Evolutionary conservation across 176 grass and related monocot species (phyloP).

Genomic region (Carex myosuroides): DNA sequence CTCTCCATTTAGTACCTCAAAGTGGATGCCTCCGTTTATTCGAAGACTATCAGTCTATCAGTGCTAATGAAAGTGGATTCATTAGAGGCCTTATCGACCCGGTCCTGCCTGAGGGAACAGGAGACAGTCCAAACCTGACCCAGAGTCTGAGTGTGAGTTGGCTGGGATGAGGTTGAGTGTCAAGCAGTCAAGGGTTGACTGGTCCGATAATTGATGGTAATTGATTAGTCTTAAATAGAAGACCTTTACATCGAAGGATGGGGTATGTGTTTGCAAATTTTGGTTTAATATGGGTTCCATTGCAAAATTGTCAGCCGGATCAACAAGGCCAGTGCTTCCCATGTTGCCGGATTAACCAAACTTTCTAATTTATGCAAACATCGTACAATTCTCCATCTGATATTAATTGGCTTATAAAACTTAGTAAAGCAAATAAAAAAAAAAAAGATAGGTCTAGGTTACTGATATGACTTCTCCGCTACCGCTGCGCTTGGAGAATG

Average conservation of each 20-base stretch:
- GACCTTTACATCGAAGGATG: constrained; percentile 51
- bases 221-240: constrained; percentile 74
- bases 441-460: not conserved
- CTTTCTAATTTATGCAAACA: not conserved
- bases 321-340: not conserved
- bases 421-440: not conserved
- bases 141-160: constrained; percentile 8
- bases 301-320: constrained; percentile 4
- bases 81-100: constrained; percentile 23
- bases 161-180: constrained; percentile 54
- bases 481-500: too few species aligned
- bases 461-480: too few species aligned
- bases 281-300: constrained; percentile 15
- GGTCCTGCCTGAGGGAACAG: constrained; percentile 40
- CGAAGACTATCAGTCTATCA: constrained; percentile 44
- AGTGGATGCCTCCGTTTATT: constrained; percentile 59
- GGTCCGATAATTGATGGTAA: constrained; percentile 15
- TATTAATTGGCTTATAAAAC: not conserved
- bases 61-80: constrained; percentile 59
- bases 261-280: constrained; percentile 18
- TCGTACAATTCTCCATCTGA: constrained; percentile 29
- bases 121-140: constrained; percentile 25
- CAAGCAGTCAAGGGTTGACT: constrained; percentile 35
- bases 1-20: constrained; percentile 43
- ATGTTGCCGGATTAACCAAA: not conserved